These are phyloP conservation scores for Thamnidium elegans DNA, from an alignment of 192 early-diverging fungal species.

Conservation along the genomic window DNA sequence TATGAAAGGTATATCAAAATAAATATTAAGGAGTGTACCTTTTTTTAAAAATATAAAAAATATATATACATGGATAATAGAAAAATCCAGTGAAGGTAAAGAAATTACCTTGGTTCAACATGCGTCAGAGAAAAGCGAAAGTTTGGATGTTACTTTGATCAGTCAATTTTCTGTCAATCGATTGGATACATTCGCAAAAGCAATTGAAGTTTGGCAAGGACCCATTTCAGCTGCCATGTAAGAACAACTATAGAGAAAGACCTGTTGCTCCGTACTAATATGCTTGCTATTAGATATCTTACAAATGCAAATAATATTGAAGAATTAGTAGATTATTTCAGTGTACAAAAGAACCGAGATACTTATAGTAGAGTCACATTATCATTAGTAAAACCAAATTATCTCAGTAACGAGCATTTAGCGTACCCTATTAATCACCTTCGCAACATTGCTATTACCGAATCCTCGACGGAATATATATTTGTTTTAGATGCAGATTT, in stretches of 20 bases:
- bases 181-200: constrained; percentile 43
- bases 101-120: not conserved
- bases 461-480: constrained; percentile 40
- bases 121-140: not conserved
- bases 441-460: constrained; percentile 44
- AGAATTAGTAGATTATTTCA: constrained; percentile 39
- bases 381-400: constrained; percentile 49
- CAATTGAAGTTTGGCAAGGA: constrained; percentile 42
- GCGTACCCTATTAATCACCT: constrained; percentile 55
- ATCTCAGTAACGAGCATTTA: constrained; percentile 26
- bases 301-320: constrained; percentile 40
- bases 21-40: too few species aligned
- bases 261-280: too few species aligned
- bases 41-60: not conserved
- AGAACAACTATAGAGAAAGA: not conserved
- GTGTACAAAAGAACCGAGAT: constrained; percentile 18
- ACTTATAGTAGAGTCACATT: constrained; percentile 23
- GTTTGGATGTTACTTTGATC: constrained; percentile 40
- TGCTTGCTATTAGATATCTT: constrained; percentile 35
- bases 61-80: not conserved
- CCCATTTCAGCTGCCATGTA: constrained; percentile 48
- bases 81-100: not conserved
- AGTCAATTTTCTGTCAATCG: constrained; percentile 55
- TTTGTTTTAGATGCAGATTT: constrained; percentile 58
- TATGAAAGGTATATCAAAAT: not conserved